Conservation (phyloP, 2,329 filamentous ascomycete species). For the Verticillium longisporum region DNA sequence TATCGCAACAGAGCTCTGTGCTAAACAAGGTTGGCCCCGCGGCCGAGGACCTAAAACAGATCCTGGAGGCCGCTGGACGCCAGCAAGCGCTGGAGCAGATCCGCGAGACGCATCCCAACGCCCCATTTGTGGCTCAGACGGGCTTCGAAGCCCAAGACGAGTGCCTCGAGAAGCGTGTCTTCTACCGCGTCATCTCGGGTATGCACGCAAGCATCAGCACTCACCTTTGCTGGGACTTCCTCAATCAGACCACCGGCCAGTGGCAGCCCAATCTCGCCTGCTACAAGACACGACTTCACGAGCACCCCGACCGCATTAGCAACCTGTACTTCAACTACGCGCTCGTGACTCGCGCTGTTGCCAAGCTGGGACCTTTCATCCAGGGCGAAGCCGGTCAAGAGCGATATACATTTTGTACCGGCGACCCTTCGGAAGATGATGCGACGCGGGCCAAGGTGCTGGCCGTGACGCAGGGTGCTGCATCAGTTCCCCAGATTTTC, state of each 20-base stretch:
- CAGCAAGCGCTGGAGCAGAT: constrained; percentile 56
- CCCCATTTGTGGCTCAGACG: constrained; percentile 54
- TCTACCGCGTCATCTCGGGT: constrained; percentile 88
- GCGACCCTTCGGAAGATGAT: constrained; percentile 71
- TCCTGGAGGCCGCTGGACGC: constrained; percentile 51
- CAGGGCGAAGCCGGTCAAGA: constrained; percentile 26
- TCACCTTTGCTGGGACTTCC: constrained; percentile 90
- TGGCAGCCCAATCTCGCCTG: constrained; percentile 90
- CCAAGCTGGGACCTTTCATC: constrained; percentile 80
- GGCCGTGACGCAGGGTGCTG: constrained; percentile 64
- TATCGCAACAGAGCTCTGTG: constrained; percentile 41
- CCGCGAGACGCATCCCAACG: constrained; percentile 46
- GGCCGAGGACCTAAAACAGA: constrained; percentile 53
- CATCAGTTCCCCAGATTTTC: constrained; percentile 72
- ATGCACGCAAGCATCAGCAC: constrained; percentile 98
- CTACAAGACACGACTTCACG: constrained; percentile 80
- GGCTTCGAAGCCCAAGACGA: constrained; percentile 78
- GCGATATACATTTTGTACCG: constrained; percentile 86
- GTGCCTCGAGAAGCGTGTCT: constrained; percentile 97
- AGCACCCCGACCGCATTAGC: constrained; percentile 82
- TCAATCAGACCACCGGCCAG: constrained; percentile 89
- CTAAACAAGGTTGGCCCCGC: constrained; percentile 52
- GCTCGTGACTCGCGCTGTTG: constrained; percentile 79
- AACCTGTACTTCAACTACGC: constrained; percentile 99
- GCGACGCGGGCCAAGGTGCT: constrained; percentile 76